phyloP scores from a whole-genome alignment of 768 basidiomycete genomes.

The Tricholoma saponaceum region DNA sequence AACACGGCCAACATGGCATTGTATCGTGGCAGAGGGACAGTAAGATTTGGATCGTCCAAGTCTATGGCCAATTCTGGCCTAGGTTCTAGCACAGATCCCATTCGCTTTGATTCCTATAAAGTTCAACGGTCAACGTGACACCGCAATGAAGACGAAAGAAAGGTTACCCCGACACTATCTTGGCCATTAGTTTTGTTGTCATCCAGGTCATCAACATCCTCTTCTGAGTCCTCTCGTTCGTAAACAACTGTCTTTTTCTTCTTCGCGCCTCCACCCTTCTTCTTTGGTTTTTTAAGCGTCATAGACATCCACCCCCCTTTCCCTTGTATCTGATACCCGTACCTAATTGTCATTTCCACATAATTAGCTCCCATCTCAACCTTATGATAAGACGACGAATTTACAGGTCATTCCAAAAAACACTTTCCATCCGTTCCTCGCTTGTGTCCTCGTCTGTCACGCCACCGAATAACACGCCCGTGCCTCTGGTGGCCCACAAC shows the following conservation, averaged over 20 bases:
- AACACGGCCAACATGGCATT: slow-evolving; percentile 87
- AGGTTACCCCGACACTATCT: neutral
- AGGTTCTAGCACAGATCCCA: slow-evolving; percentile 6
- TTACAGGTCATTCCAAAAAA: slow-evolving; percentile 86
- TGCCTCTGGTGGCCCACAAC: slow-evolving; percentile 62
- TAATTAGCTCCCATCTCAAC: neutral
- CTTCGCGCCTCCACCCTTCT: slow-evolving; percentile 35
- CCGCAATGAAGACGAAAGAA: neutral
- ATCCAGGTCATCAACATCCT: slow-evolving; percentile 13
- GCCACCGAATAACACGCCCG: slow-evolving; percentile 81
- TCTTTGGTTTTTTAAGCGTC: slow-evolving; percentile 71
- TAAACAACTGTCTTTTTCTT: slow-evolving; percentile 30
- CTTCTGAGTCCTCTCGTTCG: slow-evolving; percentile 10
- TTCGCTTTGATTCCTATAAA: neutral
- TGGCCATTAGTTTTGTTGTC: slow-evolving; percentile 1
- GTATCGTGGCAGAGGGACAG: slow-evolving; percentile 69
- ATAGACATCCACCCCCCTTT: slow-evolving; percentile 79
- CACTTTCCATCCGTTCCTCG: slow-evolving; percentile 81
- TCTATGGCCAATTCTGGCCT: slow-evolving; percentile 39
- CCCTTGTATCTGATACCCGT: slow-evolving; percentile 70
- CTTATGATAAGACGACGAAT: slow-evolving; percentile 14
- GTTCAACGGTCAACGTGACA: neutral
- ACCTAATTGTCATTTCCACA: slow-evolving; percentile 36
- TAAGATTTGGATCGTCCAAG: slow-evolving; percentile 60
- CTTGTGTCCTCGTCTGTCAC: slow-evolving; percentile 84